Evolutionary conservation across 1,139 yeast genomes (phyloP), one percentile per base, ranked within the genome.

Genomic region (Taiozyma sp.): DNA sequence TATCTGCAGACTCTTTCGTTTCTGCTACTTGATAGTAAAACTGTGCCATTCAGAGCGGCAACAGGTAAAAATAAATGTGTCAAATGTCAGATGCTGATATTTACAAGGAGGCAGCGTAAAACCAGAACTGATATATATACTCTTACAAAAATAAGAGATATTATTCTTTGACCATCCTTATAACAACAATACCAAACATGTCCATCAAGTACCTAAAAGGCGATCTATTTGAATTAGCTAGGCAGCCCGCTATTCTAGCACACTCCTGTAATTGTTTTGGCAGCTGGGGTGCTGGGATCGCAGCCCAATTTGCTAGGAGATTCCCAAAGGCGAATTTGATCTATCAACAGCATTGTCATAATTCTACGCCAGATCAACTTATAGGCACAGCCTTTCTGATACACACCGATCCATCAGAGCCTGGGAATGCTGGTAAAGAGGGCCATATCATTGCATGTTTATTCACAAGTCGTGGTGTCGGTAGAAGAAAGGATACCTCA

Each of bases 201-300:
- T 32, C 52, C 16, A 59, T 79, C 46, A 70, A 67, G n/a, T 84
- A 85, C 64, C 69, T 80, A 36, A 72, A 73, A 50, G 91, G 90
- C 1, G 87, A 86, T 59, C 65, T 86, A 13, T 83, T 86, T 57
- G 60, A 70, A 27, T 62, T 69, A 0, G 51, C 68, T 2, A 53
- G 67, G 2, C 63, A 67, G 0, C 70, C 70, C 8, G 55, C 78
- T 0, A 67, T 84, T 3, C 67, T 81, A 12, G 86, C 84, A 1
- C 96, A 89, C 64, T 84, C 96, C 0, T 89, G 96, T 63, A 89
- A 89, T 62, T 83, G 91, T 49, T 72, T 75, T 36, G 96, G 96
- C 0, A 64, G 76, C 0, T 89, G 96, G 96, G 95, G 96, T 4
- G 93, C 88, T 0, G 96, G 96, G 0, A 80, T 89, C 3, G 93